These are phyloP conservation scores for Phoma sp. DNA, from an alignment of 2,329 filamentous ascomycete species.

Conservation along the genomic window DNA sequence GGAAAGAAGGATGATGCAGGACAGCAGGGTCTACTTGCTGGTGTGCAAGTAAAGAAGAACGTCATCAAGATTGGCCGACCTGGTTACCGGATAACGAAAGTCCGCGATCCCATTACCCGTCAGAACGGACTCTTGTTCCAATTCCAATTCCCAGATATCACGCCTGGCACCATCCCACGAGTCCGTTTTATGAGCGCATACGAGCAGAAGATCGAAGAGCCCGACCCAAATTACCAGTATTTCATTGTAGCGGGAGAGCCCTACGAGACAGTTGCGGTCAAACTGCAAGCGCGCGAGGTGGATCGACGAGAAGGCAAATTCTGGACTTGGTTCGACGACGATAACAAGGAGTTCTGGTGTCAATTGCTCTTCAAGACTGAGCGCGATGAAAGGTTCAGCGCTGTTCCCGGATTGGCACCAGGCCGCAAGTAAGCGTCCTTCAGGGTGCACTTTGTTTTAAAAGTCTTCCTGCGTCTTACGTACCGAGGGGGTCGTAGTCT, in stretches of 20 bases:
- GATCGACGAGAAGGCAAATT: slow-evolving; percentile 87
- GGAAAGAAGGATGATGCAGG: slow-evolving; percentile 73
- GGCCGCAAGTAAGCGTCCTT: slow-evolving; percentile 40
- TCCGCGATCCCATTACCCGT: slow-evolving; percentile 83
- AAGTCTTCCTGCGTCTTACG: neutral
- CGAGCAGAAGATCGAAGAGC: slow-evolving; percentile 93
- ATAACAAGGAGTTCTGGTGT: slow-evolving; percentile 96
- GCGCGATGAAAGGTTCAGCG: slow-evolving; percentile 84
- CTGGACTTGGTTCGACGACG: slow-evolving; percentile 94
- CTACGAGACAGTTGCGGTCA: slow-evolving; percentile 97
- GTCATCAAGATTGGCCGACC: slow-evolving; percentile 94
- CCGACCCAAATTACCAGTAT: slow-evolving; percentile 91
- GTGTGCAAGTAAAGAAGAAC: slow-evolving; percentile 72
- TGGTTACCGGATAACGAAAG: slow-evolving; percentile 98
- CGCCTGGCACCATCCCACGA: slow-evolving; percentile 74
- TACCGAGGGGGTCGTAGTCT: neutral
- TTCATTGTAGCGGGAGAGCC: slow-evolving; percentile 93
- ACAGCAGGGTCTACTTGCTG: slow-evolving; percentile 77
- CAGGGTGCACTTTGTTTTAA: neutral
- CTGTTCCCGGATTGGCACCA: slow-evolving; percentile 69
- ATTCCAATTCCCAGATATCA: slow-evolving; percentile 92
- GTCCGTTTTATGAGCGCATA: slow-evolving; percentile 98
- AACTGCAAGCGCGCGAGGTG: slow-evolving; percentile 90
- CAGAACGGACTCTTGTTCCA: slow-evolving; percentile 96
- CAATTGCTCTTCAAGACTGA: slow-evolving; percentile 99